A percentile compares a stretch with the other conserved stretches of the same genome.
phyloP scores from a whole-genome alignment of 2,329 filamentous ascomycete species.

The Dactylellina sp. region DNA sequence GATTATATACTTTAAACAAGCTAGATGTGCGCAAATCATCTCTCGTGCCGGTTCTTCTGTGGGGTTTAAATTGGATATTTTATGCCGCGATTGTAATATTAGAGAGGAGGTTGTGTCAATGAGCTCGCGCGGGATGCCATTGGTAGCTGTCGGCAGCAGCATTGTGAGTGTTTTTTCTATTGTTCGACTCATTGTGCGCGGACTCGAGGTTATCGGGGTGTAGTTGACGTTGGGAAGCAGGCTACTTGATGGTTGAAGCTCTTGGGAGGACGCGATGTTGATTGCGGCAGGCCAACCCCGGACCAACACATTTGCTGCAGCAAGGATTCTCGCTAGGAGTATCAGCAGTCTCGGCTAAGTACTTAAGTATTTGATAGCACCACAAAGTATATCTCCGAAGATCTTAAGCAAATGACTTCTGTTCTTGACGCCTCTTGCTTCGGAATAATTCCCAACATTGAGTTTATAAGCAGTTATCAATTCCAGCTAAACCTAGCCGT shows the following conservation, averaged over 20 bases:
- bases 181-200: slow-evolving; percentile 57
- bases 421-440: too few species aligned
- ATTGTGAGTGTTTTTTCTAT: slow-evolving; percentile 73
- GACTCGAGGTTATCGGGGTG: neutral
- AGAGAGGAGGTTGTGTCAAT: slow-evolving; percentile 99
- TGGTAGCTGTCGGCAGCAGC: slow-evolving; percentile 92
- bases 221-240: slow-evolving; percentile 6
- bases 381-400: too few species aligned
- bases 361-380: too few species aligned
- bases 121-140: slow-evolving; percentile 89
- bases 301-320: neutral
- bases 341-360: too few species aligned
- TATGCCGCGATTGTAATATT: slow-evolving; percentile 87
- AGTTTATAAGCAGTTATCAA: too few species aligned
- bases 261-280: neutral
- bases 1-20: slow-evolving; percentile 78
- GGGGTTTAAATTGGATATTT: slow-evolving; percentile 79
- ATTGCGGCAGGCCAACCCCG: neutral
- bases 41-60: slow-evolving; percentile 88
- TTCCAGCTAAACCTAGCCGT: neutral
- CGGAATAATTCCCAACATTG: too few species aligned
- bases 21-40: slow-evolving; percentile 88
- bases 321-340: neutral
- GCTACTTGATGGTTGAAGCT: neutral
- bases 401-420: too few species aligned